Evolutionary conservation across 768 basidiomycete genomes (phyloP).

Genomic region (Calocera cornea): DNA sequence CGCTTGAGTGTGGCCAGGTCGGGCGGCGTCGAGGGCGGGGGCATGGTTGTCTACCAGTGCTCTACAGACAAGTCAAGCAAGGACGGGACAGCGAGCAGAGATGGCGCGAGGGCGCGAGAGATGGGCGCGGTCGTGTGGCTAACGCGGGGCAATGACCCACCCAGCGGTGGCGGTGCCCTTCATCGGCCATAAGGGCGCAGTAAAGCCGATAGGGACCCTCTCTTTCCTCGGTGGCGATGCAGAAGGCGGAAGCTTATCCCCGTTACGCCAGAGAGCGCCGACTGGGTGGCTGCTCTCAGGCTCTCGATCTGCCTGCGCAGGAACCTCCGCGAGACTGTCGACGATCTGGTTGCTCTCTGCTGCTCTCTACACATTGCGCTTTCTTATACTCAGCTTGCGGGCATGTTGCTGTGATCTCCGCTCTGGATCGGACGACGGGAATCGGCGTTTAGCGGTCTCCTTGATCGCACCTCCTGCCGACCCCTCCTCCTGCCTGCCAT

Average conservation of each 20-base stretch:
- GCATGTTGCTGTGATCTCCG: background rate
- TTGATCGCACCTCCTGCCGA: too few species aligned
- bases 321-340: background rate
- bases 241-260: background rate
- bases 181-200: too few species aligned
- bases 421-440: background rate
- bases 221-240: conserved; percentile 6
- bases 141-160: too few species aligned
- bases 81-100: too few species aligned
- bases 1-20: background rate
- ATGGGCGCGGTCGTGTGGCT: too few species aligned
- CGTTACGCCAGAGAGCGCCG: background rate
- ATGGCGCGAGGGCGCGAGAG: background rate
- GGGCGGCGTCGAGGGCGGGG: background rate
- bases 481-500: too few species aligned
- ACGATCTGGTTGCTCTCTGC: background rate
- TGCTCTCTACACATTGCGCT: background rate
- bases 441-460: too few species aligned
- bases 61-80: too few species aligned
- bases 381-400: background rate
- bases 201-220: too few species aligned
- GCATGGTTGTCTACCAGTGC: background rate
- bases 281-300: background rate
- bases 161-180: too few species aligned
- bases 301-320: background rate